Percentiles rank a stretch among this genome's conserved stretches.
These are phyloP conservation scores for Penicillium sp. DNA, from an alignment of 2,329 filamentous ascomycete genomes.

Conservation along the genomic window DNA sequence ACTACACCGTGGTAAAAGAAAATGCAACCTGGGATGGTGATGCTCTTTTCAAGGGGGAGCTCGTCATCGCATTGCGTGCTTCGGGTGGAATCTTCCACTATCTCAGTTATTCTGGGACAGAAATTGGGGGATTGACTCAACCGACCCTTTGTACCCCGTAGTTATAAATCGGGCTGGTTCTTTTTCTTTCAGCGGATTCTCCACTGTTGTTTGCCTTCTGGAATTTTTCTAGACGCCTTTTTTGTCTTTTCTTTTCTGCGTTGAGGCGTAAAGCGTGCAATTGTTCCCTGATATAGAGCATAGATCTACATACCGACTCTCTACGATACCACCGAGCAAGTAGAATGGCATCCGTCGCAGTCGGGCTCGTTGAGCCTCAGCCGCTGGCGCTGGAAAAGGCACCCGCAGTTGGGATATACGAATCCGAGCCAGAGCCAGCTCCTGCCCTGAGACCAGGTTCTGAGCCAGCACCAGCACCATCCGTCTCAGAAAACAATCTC, in stretches of 20 bases:
- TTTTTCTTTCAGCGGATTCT: not conserved
- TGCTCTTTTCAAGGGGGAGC: constrained; percentile 11
- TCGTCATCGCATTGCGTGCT: constrained; percentile 29
- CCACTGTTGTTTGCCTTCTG: not conserved
- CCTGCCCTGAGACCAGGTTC: constrained; percentile 12
- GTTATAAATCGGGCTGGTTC: constrained; percentile 3
- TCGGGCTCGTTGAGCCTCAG: not conserved
- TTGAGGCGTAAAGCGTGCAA: not conserved
- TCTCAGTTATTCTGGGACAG: constrained; percentile 4
- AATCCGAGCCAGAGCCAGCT: not conserved
- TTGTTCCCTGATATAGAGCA: not conserved
- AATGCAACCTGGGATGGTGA: not conserved
- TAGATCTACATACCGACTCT: not conserved
- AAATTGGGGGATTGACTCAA: constrained; percentile 4
- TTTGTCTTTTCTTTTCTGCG: not conserved
- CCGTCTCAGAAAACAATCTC: constrained; percentile 25
- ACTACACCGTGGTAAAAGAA: not conserved
- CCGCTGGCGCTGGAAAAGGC: not conserved
- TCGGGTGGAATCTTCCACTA: constrained; percentile 19
- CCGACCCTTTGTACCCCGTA: constrained; percentile 1
- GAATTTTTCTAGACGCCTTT: not conserved
- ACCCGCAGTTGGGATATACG: not conserved
- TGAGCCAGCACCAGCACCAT: constrained; percentile 4
- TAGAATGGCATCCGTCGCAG: constrained; percentile 18
- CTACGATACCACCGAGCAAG: not conserved